Base-by-base conservation (phyloP, 2,329 filamentous ascomycete genomes). In the Penicillium paneum region DNA sequence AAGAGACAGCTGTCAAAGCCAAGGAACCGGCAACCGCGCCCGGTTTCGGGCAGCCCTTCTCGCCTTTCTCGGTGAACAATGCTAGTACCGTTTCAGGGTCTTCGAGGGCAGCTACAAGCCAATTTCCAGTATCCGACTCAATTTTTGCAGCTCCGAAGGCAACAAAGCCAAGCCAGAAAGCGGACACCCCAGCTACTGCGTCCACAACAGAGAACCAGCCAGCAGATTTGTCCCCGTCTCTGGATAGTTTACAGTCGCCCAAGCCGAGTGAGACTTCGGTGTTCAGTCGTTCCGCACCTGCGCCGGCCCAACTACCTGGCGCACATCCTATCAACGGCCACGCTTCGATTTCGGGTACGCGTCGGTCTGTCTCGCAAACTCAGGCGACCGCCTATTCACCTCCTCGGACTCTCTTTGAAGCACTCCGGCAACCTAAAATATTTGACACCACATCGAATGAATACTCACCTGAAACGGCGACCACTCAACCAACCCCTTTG, bases 391-490 rank as follows among this genome's bases (percentile, higher is more conserved):
- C 50, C 24, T 3, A 15, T 3, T 35, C 50, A 10, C 44, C 50
- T 15, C 43, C 50, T 3, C 43, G n/a, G 12, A 53, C 43, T 8
- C 43, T 53, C 3, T 53, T 53, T 26, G 50, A 53, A 40, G 50
- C 50, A 34, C 50, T 53, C 12, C 35, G 43, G 2, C 50, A 39
- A 12, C 47, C 52, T 17, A 54, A 54, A n/a, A 43, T 54, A 35
- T 54, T 54, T 8, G 52, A 54, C 10, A 17, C 52, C 28, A 54
- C 41, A 13, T 54, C 52, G 12, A 38, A 17, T 40, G 17, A 19
- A 12, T 54, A 54, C 26, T 32, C 39, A 2, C 34, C 46, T 31
- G 35, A 50, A n/a, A 28, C 26, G 11, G 19, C 32, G 24, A 15
- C 10, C 11, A 17, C 26, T 21, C 43, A 53, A 28, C n/a, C 46